phyloP scores from a whole-genome alignment of 78 protist species.

The Acrasis kona region DNA sequence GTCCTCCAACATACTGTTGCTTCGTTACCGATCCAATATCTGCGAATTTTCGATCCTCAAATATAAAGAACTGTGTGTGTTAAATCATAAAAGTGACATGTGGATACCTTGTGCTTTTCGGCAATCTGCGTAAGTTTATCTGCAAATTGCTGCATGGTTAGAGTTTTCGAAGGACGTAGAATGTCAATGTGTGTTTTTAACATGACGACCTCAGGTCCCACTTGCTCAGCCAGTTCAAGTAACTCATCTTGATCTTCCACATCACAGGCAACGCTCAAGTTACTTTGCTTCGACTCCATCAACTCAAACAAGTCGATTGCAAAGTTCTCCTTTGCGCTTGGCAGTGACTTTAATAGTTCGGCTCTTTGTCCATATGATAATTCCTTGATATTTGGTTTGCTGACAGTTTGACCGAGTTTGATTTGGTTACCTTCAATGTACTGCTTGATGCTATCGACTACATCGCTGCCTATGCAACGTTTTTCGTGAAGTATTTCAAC shows the following conservation, averaged over 20 bases:
- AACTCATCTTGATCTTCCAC: constrained; percentile 31
- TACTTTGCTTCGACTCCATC: constrained; percentile 60
- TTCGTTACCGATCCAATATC: constrained; percentile 78
- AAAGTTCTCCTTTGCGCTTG: neutral
- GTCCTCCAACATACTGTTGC: neutral
- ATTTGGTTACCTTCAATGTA: no score
- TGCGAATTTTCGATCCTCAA: constrained; percentile 89
- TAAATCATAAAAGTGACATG: no score
- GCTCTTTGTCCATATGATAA: neutral
- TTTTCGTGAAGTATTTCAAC: no score
- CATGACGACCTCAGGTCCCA: constrained; percentile 65
- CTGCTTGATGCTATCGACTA: no score
- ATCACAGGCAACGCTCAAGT: constrained; percentile 63
- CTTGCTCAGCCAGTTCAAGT: constrained; percentile 29
- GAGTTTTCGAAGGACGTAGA: no score
- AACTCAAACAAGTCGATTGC: constrained; percentile 19
- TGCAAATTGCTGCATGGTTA: no score
- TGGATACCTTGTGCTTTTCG: no score
- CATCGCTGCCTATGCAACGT: no score
- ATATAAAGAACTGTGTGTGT: constrained; percentile 58
- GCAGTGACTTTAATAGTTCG: neutral
- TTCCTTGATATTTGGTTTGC: no score
- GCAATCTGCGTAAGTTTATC: no score
- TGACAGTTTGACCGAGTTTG: no score
- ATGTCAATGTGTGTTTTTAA: constrained; percentile 86